A percentile compares a stretch with the other conserved stretches of the same genome.
Conservation (phyloP, 176 grass and related monocot genomes). For the Oryza nivara region DNA sequence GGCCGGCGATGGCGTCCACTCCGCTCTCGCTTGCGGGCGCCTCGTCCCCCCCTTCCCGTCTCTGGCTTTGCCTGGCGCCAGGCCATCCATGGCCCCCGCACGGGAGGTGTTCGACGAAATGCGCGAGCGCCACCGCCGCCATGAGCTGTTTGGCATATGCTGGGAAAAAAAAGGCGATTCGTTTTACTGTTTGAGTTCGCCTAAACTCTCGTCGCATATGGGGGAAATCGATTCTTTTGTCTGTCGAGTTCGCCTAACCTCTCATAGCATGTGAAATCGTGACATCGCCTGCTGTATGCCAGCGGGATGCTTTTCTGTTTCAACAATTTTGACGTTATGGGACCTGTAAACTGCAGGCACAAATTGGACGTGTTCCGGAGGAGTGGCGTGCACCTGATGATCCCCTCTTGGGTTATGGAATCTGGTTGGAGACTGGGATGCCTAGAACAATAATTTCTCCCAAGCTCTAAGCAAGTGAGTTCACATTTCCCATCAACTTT, state of each 20-base stretch:
- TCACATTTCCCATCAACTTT: not conserved
- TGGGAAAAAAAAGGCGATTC: not conserved
- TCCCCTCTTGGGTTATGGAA: not conserved
- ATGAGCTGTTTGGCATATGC: not conserved
- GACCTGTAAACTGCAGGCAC: not conserved
- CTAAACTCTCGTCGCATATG: not conserved
- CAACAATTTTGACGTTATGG: not conserved
- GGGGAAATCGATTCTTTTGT: not conserved
- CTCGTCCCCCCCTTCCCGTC: not conserved
- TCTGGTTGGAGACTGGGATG: not conserved
- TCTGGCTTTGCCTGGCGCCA: not conserved
- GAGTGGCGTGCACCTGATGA: not conserved
- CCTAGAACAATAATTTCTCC: not conserved
- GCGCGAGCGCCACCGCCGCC: not conserved
- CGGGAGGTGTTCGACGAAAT: not conserved
- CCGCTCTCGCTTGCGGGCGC: not conserved
- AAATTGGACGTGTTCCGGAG: not conserved
- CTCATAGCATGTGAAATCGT: not conserved
- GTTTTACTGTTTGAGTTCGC: not conserved
- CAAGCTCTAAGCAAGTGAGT: not conserved
- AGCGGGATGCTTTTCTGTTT: not conserved
- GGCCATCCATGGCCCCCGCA: not conserved
- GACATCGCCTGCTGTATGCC: not conserved
- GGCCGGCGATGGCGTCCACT: too few relatives aligned
- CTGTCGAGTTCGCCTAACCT: too few relatives aligned